Base-by-base conservation (phyloP, 768 basidiomycete genomes). In the Lanmaoa pseudosensibilis region DNA sequence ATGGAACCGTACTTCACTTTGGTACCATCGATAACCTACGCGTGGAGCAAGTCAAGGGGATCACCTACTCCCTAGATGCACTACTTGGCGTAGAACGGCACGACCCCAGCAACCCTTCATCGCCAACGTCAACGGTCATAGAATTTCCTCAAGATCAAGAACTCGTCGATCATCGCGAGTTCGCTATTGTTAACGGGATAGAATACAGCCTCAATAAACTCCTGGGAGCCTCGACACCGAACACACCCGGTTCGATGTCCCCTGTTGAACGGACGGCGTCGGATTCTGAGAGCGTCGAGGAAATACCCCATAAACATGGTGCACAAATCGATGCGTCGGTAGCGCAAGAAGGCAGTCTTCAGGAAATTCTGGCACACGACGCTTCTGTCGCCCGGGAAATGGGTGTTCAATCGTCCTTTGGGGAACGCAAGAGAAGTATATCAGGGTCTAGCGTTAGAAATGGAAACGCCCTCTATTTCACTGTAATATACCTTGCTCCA, bases 11-110 rank as follows among this genome's bases (percentile, higher is more conserved):
- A 2, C 79, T 98, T 27, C 96, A 98, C 69, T 94, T 94, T 63
- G 97, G 97, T 34, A 84, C 84, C 1, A 90, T 99, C 59, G 82
- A 77, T 36, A 83, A 84, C 62, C 78, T 84, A 47, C 83, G 84
- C 27, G 92, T 99, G 50, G 95, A 97, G 69, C 95, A 98, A 73
- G 92, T 99, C 67, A 99, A 99, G 73, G 97, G 97, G 16, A 88
- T 96, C 60, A 97, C 94, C 0, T 99, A 99, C 68, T 97, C 94
- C 2, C 82, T 99, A 13, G 91, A 97, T 58, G 94, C 95, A 0
- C 78, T 99, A 0, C 84, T 99, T 16, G 97, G 97, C 37, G 80
- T 87, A 33, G 84, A 88, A 55, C 75, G 78, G 21, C 39, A 62
- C 41, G 62, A 62, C 41, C 80, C 81, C 13, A 76, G 75, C 18